Evolutionary conservation across 805 yeast genomes (phyloP).

Genomic region (Spathaspora passalidarum): DNA sequence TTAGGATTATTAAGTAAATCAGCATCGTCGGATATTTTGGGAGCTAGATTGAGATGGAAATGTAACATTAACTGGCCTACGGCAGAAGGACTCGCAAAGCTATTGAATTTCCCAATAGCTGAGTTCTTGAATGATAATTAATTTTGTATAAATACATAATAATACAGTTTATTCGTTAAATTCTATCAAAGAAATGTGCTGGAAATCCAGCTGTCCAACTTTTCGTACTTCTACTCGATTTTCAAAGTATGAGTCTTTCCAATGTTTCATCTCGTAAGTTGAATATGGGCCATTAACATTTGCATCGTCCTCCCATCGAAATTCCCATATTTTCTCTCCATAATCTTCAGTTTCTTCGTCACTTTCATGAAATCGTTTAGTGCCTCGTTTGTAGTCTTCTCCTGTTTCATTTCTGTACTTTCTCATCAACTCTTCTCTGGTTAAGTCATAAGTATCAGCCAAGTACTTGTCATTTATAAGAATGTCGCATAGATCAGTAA

Average conservation of each 20-base stretch:
- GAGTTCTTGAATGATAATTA: conserved; percentile 45
- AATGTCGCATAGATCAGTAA: conserved; percentile 50
- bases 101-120: conserved; percentile 62
- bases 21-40: conserved; percentile 51
- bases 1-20: conserved; percentile 48
- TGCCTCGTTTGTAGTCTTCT: conserved; percentile 17
- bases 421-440: conserved; percentile 54
- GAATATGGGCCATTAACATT: conserved; percentile 50
- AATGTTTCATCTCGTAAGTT: conserved; percentile 51
- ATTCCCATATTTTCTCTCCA: conserved; percentile 37
- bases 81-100: conserved; percentile 57
- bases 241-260: conserved; percentile 51
- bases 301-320: conserved; percentile 34
- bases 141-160: not conserved
- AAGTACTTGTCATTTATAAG: conserved; percentile 41
- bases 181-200: conserved; percentile 18
- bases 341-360: conserved; percentile 18
- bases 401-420: conserved; percentile 22
- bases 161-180: conserved; percentile 7
- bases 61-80: conserved; percentile 71
- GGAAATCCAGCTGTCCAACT: conserved; percentile 21
- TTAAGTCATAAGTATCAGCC: conserved; percentile 48
- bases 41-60: conserved; percentile 73
- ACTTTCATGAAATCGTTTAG: conserved; percentile 16
- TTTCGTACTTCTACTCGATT: conserved; percentile 43